Evolutionary conservation across 106 monocot species (phyloP), one percentile per base, ranked within the genome.

Genomic region (Allium sativum): DNA sequence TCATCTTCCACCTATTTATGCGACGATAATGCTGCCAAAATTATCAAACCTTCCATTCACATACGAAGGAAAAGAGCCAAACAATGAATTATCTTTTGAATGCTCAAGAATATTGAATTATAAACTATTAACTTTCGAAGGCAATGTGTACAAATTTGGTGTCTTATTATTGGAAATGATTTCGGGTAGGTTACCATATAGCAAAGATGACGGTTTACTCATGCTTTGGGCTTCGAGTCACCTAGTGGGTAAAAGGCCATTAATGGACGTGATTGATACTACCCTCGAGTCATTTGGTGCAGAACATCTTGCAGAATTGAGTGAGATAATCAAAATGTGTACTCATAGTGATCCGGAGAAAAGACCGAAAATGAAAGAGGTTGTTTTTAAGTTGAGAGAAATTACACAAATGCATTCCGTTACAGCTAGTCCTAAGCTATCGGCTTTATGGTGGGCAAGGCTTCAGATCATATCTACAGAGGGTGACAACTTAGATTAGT

Each of bases 381-480:
- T 93, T 14, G 72, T 57, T 3, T 42, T 54, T 1, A 55, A 58
- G 48, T 59, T 93, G 71, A 78, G 69, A 63, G 18, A 62, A 21
- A 80, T 82, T 7, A 84, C 84, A 40, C 60, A 51, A 9, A 61
- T 93, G 20, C 1, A 73, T 12, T 79, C 81, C 17, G 84, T 81
- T 16, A 77, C 57, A 21, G 93, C 75, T 6, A 64, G 59, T 58
- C 93, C 88, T 9, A 88, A 74, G 56, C 10, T 66, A n/a, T 84
- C 81, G 18, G 81, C 93, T 2, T 67, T 88, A 8, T 93, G 87
- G 93, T 93, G 93, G 93, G 93, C 93, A 9, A 88, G 88, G 64
- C 82, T 93, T 7, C 84, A 93, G 74, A 84, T 88, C 59, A 57
- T 77, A 46, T 70, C 77, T 14, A 52, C 68, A 18, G 77, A 84